Evolutionary conservation across 805 yeast genomes (phyloP).

Genomic region (Ogataea thermomethanolica): DNA sequence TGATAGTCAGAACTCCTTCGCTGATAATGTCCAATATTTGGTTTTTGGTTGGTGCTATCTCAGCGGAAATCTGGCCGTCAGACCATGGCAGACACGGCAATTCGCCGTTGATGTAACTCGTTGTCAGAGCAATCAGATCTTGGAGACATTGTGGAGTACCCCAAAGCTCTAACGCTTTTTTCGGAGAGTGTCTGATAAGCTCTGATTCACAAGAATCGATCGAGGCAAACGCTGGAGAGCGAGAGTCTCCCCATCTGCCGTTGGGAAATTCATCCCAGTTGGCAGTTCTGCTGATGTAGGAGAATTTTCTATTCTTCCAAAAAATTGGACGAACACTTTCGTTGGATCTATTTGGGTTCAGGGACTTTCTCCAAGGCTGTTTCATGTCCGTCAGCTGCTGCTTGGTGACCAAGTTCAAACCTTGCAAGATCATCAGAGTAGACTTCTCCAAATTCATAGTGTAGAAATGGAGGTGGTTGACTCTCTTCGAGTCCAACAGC

Average conservation of each 20-base stretch:
- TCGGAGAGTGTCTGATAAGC: slow-evolving; percentile 76
- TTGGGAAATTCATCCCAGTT: slow-evolving; percentile 98
- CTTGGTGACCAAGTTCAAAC: slow-evolving; percentile 48
- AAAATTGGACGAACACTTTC: slow-evolving; percentile 92
- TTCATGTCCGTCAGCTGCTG: slow-evolving; percentile 25
- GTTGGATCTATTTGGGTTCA: slow-evolving; percentile 72
- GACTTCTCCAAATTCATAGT: slow-evolving; percentile 97
- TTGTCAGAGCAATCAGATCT: slow-evolving; percentile 63
- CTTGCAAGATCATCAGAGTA: slow-evolving; percentile 81
- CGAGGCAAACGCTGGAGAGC: slow-evolving; percentile 96
- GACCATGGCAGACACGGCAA: slow-evolving; percentile 87
- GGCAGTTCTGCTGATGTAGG: slow-evolving; percentile 84
- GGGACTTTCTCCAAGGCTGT: slow-evolving; percentile 88
- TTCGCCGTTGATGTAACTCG: slow-evolving; percentile 67
- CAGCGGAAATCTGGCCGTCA: slow-evolving; percentile 81
- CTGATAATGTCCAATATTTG: slow-evolving; percentile 62
- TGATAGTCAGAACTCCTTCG: slow-evolving; percentile 73
- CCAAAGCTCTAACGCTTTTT: slow-evolving; percentile 83
- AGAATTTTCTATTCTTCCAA: slow-evolving; percentile 91
- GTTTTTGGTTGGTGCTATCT: slow-evolving; percentile 58
- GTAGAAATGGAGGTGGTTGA: slow-evolving; percentile 89
- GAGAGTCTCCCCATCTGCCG: slow-evolving; percentile 97
- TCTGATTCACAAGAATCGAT: slow-evolving; percentile 78
- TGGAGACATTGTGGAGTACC: slow-evolving; percentile 63
- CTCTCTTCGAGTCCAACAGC: slow-evolving; percentile 63